Evolutionary conservation across 148 eudicot genomes (phyloP).

Genomic region (Cornus suecica): DNA sequence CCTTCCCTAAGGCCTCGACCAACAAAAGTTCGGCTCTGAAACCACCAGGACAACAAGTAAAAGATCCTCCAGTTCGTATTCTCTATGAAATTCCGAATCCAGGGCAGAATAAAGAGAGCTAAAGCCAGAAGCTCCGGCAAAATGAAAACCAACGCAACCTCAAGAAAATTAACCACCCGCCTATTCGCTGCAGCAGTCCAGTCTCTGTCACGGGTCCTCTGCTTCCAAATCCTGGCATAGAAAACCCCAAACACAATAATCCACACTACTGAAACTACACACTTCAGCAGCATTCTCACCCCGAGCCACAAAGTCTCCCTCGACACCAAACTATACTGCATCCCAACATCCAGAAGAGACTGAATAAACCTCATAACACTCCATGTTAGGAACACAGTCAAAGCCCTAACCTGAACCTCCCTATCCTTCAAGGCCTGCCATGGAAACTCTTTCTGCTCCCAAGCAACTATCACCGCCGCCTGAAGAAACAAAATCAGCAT

Average conservation of each 20-base stretch:
- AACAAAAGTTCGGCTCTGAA: slow-evolving; percentile 73
- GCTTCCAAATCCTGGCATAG: slow-evolving; percentile 62
- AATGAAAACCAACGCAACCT: slow-evolving; percentile 54
- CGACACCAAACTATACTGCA: slow-evolving; percentile 74
- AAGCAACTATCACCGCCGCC: slow-evolving; percentile 75
- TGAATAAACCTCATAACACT: slow-evolving; percentile 70
- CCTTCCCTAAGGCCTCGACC: slow-evolving; percentile 94
- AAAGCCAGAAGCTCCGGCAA: slow-evolving; percentile 68
- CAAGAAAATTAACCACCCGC: slow-evolving; percentile 50
- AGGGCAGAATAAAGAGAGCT: slow-evolving; percentile 64
- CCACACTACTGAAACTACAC: slow-evolving; percentile 61
- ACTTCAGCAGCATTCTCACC: slow-evolving; percentile 76
- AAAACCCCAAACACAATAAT: slow-evolving; percentile 52
- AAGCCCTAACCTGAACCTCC: slow-evolving; percentile 58
- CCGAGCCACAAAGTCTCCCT: slow-evolving; percentile 73
- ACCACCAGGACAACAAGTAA: slow-evolving; percentile 90
- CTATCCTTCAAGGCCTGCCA: slow-evolving; percentile 59
- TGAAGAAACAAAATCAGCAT: slow-evolving; percentile 82
- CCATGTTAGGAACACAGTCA: slow-evolving; percentile 86
- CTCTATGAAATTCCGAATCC: slow-evolving; percentile 79
- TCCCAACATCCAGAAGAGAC: slow-evolving; percentile 61
- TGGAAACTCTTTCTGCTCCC: slow-evolving; percentile 60
- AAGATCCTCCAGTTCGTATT: slow-evolving; percentile 81
- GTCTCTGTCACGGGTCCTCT: slow-evolving; percentile 37
- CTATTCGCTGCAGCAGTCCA: slow-evolving; percentile 55